Evolutionary conservation across 2,329 filamentous ascomycete species (phyloP), one percentile per base, ranked within the genome.

Genomic region (Pestalotiopsis sp.): DNA sequence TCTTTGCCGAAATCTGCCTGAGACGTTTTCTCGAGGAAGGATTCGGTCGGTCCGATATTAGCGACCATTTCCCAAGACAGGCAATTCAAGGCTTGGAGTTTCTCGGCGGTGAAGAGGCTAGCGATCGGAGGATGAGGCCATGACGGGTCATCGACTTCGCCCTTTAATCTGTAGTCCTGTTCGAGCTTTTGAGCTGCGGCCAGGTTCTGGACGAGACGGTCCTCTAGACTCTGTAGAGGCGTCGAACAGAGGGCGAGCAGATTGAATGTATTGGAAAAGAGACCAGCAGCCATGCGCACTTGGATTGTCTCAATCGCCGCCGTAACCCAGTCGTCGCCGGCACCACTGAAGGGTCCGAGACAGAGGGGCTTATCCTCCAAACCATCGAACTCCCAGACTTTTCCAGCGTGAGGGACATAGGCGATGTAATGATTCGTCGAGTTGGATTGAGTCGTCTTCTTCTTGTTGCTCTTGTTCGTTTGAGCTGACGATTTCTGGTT

Each of bases 381-480:
- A 4, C 95, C 95, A 79, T 98, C 95, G 4, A 98, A 88, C 77
- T 95, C 93, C 94, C 94, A 98, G 14, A 97, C 87, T 68, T 88
- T 84, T 2, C 88, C 90, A n/a, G 87, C 85, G 14, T 90, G 87
- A 2, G 93, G 93, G 38, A 98, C 90, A 76, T 95, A 97, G 6
- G 94, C 95, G 71, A 97, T 92, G 79, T 96, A 98, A 77, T 98
- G 95, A 76, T 92, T 96, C 0, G 88, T 90, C 13, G 87, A 86
- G n/a, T 93, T 88, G 0, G 85, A 12, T 81, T 13, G 23, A 6
- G 86, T 82, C 0, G 85, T 11, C 81, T 38, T 11, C 81, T 38
- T 27, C 6, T 86, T 82, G 4, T 80, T 78, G n/a, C 80, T 79
- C 13, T 80, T 82, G 62, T 83, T 83, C 41, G 80, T 80, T 41